phyloP scores from a whole-genome alignment of 2,329 filamentous ascomycete genomes.

The Phyllosticta citrichinensis region DNA sequence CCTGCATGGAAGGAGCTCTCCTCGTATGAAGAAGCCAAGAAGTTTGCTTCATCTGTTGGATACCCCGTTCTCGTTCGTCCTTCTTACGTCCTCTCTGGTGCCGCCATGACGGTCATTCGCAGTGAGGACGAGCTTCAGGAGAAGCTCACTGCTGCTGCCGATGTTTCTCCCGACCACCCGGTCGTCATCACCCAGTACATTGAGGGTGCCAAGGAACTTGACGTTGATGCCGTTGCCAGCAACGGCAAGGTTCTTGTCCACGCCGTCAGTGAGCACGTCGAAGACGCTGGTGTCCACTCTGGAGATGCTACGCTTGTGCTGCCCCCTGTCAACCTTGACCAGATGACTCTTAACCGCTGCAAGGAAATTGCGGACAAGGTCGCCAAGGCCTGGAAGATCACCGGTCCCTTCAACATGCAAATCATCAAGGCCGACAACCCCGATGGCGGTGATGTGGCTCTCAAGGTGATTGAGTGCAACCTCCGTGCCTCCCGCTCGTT shows the following conservation, averaged over 20 bases:
- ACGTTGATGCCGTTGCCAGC: conserved; percentile 86
- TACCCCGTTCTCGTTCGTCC: conserved; percentile 95
- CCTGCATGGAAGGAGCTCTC: conserved; percentile 97
- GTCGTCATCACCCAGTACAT: conserved; percentile 99
- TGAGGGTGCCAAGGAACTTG: conserved; percentile 90
- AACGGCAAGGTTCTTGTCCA: conserved; percentile 81
- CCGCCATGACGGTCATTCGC: conserved; percentile 95
- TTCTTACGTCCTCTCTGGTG: conserved; percentile 90
- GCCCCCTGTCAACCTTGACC: conserved; percentile 71
- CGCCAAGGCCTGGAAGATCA: conserved; percentile 93
- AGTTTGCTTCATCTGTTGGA: conserved; percentile 72
- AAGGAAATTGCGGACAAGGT: conserved; percentile 97
- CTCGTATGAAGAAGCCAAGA: conserved; percentile 76
- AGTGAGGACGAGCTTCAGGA: conserved; percentile 83
- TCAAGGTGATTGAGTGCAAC: conserved; percentile 98
- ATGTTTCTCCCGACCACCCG: conserved; percentile 90
- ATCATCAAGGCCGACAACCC: conserved; percentile 86
- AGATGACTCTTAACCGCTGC: conserved; percentile 68
- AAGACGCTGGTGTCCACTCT: conserved; percentile 95
- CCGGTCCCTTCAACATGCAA: conserved; percentile 99
- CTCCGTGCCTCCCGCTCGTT: conserved; percentile 94
- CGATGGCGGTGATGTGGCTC: conserved; percentile 60
- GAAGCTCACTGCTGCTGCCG: conserved; percentile 82
- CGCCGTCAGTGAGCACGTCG: conserved; percentile 89
- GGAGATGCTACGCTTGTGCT: conserved; percentile 93